These are phyloP conservation scores for Oenanthe javanica DNA, from an alignment of 140 eudicot species.

Conservation along the genomic window DNA sequence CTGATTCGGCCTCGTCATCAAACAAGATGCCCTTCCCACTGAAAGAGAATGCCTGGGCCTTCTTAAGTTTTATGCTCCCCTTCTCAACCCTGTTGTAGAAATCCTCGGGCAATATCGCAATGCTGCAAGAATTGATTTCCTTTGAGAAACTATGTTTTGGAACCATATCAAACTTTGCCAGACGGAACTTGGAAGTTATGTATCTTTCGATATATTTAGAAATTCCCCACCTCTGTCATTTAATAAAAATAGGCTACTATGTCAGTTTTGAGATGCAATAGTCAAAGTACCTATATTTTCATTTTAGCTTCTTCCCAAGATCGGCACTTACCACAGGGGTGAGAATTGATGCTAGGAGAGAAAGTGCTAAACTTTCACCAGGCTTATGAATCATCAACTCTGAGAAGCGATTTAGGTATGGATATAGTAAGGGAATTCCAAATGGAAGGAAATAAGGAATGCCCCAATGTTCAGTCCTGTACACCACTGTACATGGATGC, in stretches of 20 bases:
- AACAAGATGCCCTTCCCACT: slow-evolving; percentile 34
- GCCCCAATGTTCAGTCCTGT: slow-evolving; percentile 51
- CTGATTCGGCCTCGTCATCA: slow-evolving; percentile 20
- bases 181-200: slow-evolving; percentile 30
- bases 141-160: slow-evolving; percentile 44
- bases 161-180: slow-evolving; percentile 42
- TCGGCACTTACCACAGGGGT: slow-evolving; percentile 40
- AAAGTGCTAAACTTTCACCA: slow-evolving; percentile 42
- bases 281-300: background rate
- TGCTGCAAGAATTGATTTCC: slow-evolving; percentile 29
- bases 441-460: slow-evolving; percentile 44
- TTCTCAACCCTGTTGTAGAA: slow-evolving; percentile 40
- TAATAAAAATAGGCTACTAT: background rate
- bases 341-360: slow-evolving; percentile 39
- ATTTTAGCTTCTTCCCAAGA: background rate
- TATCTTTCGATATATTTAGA: slow-evolving; percentile 46
- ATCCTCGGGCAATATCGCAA: slow-evolving; percentile 29
- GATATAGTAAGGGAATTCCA: slow-evolving; percentile 40
- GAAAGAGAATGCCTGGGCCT: slow-evolving; percentile 34
- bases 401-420: slow-evolving; percentile 52
- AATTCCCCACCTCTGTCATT: slow-evolving; percentile 49
- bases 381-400: slow-evolving; percentile 59
- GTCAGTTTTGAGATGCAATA: background rate
- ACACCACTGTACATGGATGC: slow-evolving; percentile 50
- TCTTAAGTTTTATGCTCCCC: slow-evolving; percentile 44